Evolutionary conservation across 2,329 filamentous ascomycete species (phyloP).

Genomic region (Myriangium duriaei): DNA sequence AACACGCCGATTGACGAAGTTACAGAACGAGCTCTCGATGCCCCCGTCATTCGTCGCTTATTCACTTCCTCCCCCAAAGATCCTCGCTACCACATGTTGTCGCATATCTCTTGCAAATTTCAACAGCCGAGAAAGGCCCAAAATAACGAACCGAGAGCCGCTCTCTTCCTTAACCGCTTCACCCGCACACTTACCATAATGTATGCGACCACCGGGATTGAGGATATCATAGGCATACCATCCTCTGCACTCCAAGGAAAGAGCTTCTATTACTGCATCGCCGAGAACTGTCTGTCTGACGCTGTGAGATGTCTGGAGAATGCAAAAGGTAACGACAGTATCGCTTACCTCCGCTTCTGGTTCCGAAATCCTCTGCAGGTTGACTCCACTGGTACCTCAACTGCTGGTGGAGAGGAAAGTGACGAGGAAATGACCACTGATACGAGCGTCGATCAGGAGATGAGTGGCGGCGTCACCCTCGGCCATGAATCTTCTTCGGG

Average conservation of each 20-base stretch:
- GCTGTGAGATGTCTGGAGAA: slow-evolving; percentile 69
- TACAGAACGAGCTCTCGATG: slow-evolving; percentile 61
- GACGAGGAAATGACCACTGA: slow-evolving; percentile 37
- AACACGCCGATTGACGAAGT: not conserved
- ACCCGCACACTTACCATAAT: slow-evolving; percentile 72
- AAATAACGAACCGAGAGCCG: slow-evolving; percentile 63
- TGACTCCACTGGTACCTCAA: slow-evolving; percentile 34
- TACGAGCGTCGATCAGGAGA: slow-evolving; percentile 35
- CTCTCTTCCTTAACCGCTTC: slow-evolving; percentile 76
- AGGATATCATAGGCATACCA: slow-evolving; percentile 60
- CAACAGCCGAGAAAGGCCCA: slow-evolving; percentile 42
- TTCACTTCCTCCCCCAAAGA: slow-evolving; percentile 74
- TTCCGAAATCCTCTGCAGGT: slow-evolving; percentile 58
- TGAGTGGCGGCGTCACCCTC: slow-evolving; percentile 37
- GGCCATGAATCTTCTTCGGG: slow-evolving; percentile 19
- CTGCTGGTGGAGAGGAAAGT: slow-evolving; percentile 28
- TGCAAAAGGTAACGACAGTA: slow-evolving; percentile 81
- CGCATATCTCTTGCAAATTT: slow-evolving; percentile 74
- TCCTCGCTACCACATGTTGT: slow-evolving; percentile 80
- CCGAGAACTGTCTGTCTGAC: slow-evolving; percentile 62
- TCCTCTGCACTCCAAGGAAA: slow-evolving; percentile 58
- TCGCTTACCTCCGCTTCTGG: slow-evolving; percentile 78
- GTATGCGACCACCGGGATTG: slow-evolving; percentile 69
- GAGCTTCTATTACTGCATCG: slow-evolving; percentile 81
- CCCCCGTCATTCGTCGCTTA: slow-evolving; percentile 63